Evolutionary conservation across 495 filamentous ascomycete species (phyloP), one percentile per base, ranked within the genome.

Genomic region (Penicillium lagena): DNA sequence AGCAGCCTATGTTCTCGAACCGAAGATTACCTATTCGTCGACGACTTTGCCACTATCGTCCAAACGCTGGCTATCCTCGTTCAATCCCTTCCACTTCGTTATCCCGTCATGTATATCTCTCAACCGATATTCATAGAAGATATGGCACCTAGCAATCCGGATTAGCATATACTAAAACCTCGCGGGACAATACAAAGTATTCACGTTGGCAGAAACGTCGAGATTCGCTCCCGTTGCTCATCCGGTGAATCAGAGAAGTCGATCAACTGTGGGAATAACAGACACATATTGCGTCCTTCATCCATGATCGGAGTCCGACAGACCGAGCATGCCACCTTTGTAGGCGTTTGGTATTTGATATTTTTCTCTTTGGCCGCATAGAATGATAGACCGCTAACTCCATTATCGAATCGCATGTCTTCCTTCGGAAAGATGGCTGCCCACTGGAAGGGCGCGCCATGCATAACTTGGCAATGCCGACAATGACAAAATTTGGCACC

Each of bases 391-490:
- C 83, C 75, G 35, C 86, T 77, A 42, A 78, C 71, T 29, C 89
- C 90, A 4, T 73, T 60, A 15, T 71, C 75, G 66, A 95, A 96
- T 44, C 81, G 79, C 52, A 95, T 76, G 52, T 94, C 89, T 2
- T 75, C 55, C 58, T 96, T 96, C 52, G 86, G 76, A 68, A 95
- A 94, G 51, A 96, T 89, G 17, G 88, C 85, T 5, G 89, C 87
- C 89, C 89, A 94, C 73, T 96, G 90, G 64, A 94, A 89, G 2
- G 89, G 89, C 15, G 85, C 82, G 7, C 76, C 90, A 62, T 95
- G 90, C 50, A 90, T 65, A 27, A 77, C 72, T 65, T 94, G 89
- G 60, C 89, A 95, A 9, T 85, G 87, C 0, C 71, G 75, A 64
- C 89, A 95, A 65, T 96, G 90, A 61, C 90, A 96, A 57, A 83